These are phyloP conservation scores for Kluyveromyces marxianus DNA, from an alignment of 1,139 yeast species.

Conservation along the genomic window DNA sequence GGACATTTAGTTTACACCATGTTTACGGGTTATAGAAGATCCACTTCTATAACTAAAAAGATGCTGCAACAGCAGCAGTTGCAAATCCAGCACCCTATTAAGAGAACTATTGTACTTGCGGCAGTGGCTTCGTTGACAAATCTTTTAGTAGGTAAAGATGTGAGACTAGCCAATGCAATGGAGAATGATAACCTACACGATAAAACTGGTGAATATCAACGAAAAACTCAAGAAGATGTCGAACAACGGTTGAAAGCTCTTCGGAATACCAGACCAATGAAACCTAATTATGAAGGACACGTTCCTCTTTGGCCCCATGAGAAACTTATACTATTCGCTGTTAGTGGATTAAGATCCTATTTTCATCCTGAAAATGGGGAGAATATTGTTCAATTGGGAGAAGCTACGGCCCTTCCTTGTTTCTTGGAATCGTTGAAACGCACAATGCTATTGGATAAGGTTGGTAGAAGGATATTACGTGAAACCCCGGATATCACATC, in stretches of 20 bases:
- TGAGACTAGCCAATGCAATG: conserved; percentile 50
- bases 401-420: conserved; percentile 72
- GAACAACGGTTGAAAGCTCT: conserved; percentile 29
- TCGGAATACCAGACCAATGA: conserved; percentile 26
- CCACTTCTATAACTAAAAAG: too few species aligned
- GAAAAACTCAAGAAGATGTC: conserved; percentile 12
- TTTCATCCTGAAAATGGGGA: conserved; percentile 62
- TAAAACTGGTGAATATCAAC: conserved; percentile 23
- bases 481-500: conserved; percentile 84
- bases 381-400: conserved; percentile 86
- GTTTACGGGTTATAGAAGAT: too few species aligned
- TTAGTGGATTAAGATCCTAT: conserved; percentile 79
- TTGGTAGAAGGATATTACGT: conserved; percentile 68
- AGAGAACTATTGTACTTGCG: conserved; percentile 21
- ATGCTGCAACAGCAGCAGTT: too few species aligned
- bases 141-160: conserved; percentile 41
- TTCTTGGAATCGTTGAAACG: conserved; percentile 56
- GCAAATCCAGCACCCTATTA: not conserved
- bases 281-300: conserved; percentile 66
- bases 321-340: conserved; percentile 53
- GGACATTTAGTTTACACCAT: too few species aligned
- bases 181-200: conserved; percentile 42
- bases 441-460: conserved; percentile 66
- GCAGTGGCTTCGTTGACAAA: conserved; percentile 23
- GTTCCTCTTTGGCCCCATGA: conserved; percentile 66